Base-by-base conservation (phyloP, 2,329 filamentous ascomycete genomes). In the Thelonectria discophora region DNA sequence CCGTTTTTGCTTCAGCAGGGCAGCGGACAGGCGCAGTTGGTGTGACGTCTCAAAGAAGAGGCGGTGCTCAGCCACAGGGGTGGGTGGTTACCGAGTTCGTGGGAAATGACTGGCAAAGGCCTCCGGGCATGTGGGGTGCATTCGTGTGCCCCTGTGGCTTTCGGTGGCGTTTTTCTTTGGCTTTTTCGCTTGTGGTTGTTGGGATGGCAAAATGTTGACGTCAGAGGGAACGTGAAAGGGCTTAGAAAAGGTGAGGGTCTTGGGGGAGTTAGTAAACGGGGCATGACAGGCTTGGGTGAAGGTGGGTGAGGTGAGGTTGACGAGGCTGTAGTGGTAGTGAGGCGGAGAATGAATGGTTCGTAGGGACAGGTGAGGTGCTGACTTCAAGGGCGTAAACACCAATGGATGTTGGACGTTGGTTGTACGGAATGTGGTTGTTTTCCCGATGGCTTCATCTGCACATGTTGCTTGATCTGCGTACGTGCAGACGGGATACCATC, bases 61-160 rank as follows among this genome's bases (percentile, higher is more conserved):
- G 57, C 45, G 51, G 52, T 47, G 58, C 58, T 46, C 30, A 60
- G 57, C 57, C 57, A 60, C 57, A 60, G 51, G 45, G 39, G 17
- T 45, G 27, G 21, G 20, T 12, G 20, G 27, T 30, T 39, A 13
- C 12, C 37, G 37, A 40, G 49, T 40, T 52, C 49, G 15, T 32
- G 45, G 43, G 11, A 24, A 17, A 20, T 39, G 27, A 17, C 18
- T 15, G 18, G 51, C 24, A 20, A 45, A 20, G 42, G 18, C 42
- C 42, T 45, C 18, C 18, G 5, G 10, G 6, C 3, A 21, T 45
- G 42, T 21, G 17, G 11, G 18, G 7, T 24, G 3, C 11, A 18
- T 20, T 5, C 17, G 17, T 21, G 9, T 11, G 11, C 42, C 42
- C 42, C 42, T 45, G 42, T 45, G 42, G 42, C 42, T 45, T 43